phyloP scores from a whole-genome alignment of 2,329 filamentous ascomycete genomes.

The Pseudocercospora cruenta region DNA sequence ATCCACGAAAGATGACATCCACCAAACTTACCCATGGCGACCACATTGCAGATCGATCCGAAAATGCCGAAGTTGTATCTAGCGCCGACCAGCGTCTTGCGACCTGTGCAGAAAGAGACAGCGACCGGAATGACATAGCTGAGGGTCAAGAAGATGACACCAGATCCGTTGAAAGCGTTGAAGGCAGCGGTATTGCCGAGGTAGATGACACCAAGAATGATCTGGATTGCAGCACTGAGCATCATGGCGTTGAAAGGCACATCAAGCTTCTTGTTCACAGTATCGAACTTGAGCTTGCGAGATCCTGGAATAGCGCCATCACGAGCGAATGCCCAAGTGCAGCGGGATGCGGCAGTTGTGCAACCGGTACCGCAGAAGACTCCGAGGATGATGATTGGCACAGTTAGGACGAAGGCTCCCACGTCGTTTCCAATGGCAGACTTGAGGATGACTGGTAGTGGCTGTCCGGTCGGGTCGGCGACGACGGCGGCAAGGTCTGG shows the following conservation, averaged over 20 bases:
- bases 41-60: conserved; percentile 64
- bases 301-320: conserved; percentile 71
- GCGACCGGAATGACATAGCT: conserved; percentile 70
- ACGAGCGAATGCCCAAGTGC: conserved; percentile 70
- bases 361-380: conserved; percentile 70
- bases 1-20: no score
- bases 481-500: conserved; percentile 63
- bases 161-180: conserved; percentile 61
- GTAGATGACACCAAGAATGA: conserved; percentile 68
- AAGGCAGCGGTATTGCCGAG: conserved; percentile 72
- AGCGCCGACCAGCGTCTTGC: conserved; percentile 61
- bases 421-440: conserved; percentile 60
- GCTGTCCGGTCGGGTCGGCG: conserved; percentile 58
- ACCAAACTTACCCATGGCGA: conserved; percentile 68
- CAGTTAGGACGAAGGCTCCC: conserved; percentile 63
- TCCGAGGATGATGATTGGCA: conserved; percentile 68
- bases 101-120: conserved; percentile 64
- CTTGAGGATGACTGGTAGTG: conserved; percentile 67
- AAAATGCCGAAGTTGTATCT: conserved; percentile 65
- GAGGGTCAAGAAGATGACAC: conserved; percentile 68
- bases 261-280: conserved; percentile 64
- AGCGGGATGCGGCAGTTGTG: conserved; percentile 69
- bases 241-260: conserved; percentile 74
- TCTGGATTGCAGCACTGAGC: conserved; percentile 68
- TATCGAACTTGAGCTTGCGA: conserved; percentile 55